phyloP scores from a whole-genome alignment of 2,329 filamentous ascomycete genomes.

The Microsporum canis region DNA sequence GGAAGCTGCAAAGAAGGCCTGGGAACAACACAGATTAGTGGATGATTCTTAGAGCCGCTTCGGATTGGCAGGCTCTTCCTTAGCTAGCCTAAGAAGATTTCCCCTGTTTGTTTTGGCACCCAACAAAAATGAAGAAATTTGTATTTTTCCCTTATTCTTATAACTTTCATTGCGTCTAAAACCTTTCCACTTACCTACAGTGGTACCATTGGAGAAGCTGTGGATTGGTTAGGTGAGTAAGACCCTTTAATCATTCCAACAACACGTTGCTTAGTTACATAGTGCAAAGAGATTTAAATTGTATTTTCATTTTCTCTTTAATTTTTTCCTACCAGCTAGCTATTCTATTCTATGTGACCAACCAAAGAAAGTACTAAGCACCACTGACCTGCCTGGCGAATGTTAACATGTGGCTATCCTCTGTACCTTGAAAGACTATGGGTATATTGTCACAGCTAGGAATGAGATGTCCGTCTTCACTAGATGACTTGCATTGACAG shows the following conservation, averaged over 20 bases:
- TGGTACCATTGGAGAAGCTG: neutral
- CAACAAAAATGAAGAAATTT: neutral
- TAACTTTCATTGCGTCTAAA: neutral
- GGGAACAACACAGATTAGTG: slow-evolving; percentile 37
- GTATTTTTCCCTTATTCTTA: neutral
- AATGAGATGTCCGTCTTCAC: neutral
- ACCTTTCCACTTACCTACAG: neutral
- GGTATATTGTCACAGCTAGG: neutral
- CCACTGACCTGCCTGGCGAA: neutral
- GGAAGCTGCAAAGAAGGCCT: slow-evolving; percentile 43
- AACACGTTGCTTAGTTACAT: neutral
- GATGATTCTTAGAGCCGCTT: slow-evolving; percentile 27
- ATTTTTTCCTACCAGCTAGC: neutral
- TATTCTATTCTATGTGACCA: neutral
- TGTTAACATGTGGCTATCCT: neutral
- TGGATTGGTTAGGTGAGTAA: neutral
- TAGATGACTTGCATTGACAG: neutral
- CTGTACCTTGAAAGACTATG: neutral
- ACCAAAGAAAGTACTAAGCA: neutral
- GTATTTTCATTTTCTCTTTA: neutral
- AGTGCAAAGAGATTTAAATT: neutral
- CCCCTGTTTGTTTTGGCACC: neutral
- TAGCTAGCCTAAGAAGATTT: neutral
- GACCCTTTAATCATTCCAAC: no score
- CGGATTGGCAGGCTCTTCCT: no score